A percentile compares a stretch with the other conserved stretches of the same genome.
These are phyloP conservation scores for Paraurostyla sp. DNA, from an alignment of 73 alveolate species.

Conservation along the genomic window DNA sequence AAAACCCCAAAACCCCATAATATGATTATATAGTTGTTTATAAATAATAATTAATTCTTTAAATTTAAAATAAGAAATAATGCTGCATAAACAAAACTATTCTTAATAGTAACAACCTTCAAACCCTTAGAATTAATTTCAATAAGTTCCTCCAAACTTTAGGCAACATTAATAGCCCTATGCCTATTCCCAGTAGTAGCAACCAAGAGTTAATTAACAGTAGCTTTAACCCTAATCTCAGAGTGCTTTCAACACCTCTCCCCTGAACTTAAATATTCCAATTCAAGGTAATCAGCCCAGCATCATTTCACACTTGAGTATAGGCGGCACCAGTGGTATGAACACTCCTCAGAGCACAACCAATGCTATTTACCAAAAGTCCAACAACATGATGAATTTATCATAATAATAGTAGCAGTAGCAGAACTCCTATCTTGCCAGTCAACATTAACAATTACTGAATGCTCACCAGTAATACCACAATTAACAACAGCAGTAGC, in stretches of 20 bases:
- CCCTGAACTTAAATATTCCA: too few species aligned
- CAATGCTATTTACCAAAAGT: neutral
- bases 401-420: neutral
- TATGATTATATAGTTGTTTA: neutral
- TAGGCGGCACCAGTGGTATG: too few species aligned
- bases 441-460: constrained; percentile 13
- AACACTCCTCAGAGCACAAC: neutral
- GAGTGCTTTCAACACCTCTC: too few species aligned
- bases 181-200: too few species aligned
- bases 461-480: constrained; percentile 2
- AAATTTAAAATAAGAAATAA: constrained; percentile 22
- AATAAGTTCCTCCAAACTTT: too few species aligned
- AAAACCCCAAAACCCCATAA: constrained; percentile 30
- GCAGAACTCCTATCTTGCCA: constrained; percentile 41
- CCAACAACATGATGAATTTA: neutral
- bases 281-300: too few species aligned
- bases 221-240: too few species aligned
- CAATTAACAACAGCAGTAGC: neutral
- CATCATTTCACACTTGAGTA: too few species aligned
- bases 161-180: too few species aligned
- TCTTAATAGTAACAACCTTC: neutral
- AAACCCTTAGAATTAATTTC: neutral
- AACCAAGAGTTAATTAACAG: too few species aligned
- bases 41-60: neutral
- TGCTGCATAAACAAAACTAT: constrained; percentile 23